Percentiles rank a stretch among this genome's conserved stretches.
These are phyloP conservation scores for Cyberlindnera sargentensis DNA, from an alignment of 805 yeast species.

Conservation along the genomic window DNA sequence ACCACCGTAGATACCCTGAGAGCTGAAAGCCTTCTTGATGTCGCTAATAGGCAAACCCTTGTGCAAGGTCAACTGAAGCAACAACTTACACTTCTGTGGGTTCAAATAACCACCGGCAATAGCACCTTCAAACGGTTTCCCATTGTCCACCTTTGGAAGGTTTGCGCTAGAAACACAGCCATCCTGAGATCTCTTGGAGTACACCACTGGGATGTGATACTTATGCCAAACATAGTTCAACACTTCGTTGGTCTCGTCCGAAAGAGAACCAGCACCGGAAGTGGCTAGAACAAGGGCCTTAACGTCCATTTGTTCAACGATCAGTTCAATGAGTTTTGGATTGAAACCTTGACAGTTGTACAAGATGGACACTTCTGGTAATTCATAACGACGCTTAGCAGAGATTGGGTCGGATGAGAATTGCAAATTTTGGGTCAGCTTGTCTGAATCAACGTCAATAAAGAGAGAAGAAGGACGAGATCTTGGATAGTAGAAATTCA, in stretches of 20 bases:
- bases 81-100: conserved; percentile 56
- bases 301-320: conserved; percentile 36
- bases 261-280: conserved; percentile 65
- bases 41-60: conserved; percentile 26
- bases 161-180: conserved; percentile 53
- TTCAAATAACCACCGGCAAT: conserved; percentile 60
- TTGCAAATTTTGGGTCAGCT: conserved; percentile 11
- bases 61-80: conserved; percentile 47
- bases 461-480: conserved; percentile 40
- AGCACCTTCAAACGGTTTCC: conserved; percentile 30
- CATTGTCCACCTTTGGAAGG: conserved; percentile 24
- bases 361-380: conserved; percentile 44
- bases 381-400: conserved; percentile 21
- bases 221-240: conserved; percentile 32
- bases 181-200: conserved; percentile 62
- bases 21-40: conserved; percentile 32
- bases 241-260: conserved; percentile 41
- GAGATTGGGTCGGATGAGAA: conserved; percentile 22
- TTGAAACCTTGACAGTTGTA: conserved; percentile 59
- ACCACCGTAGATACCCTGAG: conserved; percentile 37
- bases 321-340: conserved; percentile 38
- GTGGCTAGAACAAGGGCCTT: conserved; percentile 60
- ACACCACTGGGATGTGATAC: conserved; percentile 46
- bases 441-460: conserved; percentile 31
- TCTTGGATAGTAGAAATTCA: conserved; percentile 59